phyloP scores from a whole-genome alignment of 371 early-diverging fungal species.

The Smittium culicis region DNA sequence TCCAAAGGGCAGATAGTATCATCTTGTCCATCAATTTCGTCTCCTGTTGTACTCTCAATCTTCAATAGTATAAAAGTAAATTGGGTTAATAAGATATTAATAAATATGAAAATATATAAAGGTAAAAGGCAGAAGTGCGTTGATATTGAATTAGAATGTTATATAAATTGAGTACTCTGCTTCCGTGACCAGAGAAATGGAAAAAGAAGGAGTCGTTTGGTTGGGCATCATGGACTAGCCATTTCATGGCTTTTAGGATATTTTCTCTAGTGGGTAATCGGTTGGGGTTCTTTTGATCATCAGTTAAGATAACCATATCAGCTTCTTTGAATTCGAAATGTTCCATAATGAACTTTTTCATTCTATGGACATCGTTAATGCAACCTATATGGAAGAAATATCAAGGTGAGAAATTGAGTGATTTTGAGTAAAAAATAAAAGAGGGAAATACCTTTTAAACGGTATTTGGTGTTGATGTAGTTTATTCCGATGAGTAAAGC shows the following conservation, averaged over 20 bases:
- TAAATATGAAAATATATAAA: too few species aligned
- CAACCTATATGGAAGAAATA: conserved; percentile 50
- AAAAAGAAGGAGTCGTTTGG: conserved; percentile 67
- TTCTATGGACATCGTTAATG: conserved; percentile 80
- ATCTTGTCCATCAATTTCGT: conserved; percentile 73
- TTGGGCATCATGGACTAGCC: conserved; percentile 68
- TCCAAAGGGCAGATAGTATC: conserved; percentile 81
- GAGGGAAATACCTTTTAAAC: conserved; percentile 30
- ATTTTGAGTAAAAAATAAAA: too few species aligned
- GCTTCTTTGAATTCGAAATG: conserved; percentile 50
- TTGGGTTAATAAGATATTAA: too few species aligned
- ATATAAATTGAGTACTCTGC: conserved; percentile 10
- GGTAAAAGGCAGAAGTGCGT: too few species aligned
- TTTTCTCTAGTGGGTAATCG: conserved; percentile 66
- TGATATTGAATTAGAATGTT: too few species aligned
- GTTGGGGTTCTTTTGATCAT: conserved; percentile 60
- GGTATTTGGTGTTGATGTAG: conserved; percentile 52
- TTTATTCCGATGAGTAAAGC: conserved; percentile 89
- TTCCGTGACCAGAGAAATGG: conserved; percentile 76
- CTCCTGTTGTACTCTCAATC: conserved; percentile 48
- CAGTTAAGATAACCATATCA: conserved; percentile 71
- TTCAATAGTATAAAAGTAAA: conserved; percentile 11
- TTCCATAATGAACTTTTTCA: conserved; percentile 51
- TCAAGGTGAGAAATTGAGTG: too few species aligned
- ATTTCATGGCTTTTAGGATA: conserved; percentile 71